Evolutionary conservation across 768 basidiomycete genomes (phyloP), one percentile per base, ranked within the genome.

Genomic region (Auricularia sp.): DNA sequence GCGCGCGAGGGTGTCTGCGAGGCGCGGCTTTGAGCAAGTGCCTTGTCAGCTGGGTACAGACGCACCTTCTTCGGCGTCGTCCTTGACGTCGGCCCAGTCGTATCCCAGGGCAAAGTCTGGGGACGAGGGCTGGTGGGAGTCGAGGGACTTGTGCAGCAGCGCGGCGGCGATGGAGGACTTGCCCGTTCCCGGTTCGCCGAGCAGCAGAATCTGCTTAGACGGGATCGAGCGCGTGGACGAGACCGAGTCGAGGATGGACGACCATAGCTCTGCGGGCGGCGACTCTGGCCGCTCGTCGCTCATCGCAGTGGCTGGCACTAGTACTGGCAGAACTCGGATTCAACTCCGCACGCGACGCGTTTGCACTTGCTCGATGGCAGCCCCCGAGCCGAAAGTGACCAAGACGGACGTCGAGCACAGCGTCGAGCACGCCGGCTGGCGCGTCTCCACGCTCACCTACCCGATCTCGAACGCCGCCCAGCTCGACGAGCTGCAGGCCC

Each of bases 31-130:
- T 18, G 12, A 12, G 36, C 39, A 16, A 35, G 21, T 21, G 1
- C 39, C 2, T 33, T 33, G 33, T 23, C 29, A 51, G 11, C 21
- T 43, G 44, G 23, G 34, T 34, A 16, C 8, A 29, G 75, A 29
- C 85, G 66, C 66, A 88, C 95, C 95, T 85, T 97, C 94, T 71
- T 97, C 95, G 3, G 86, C 93, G 34, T 97, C 95, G 70, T 98
- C 93, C 62, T 87, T 80, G 34, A 97, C 84, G 71, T 97, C 91
- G 3, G 91, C 82, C 82, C 92, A 96, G 69, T 95, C 90, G 72
- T 95, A 98, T 44, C 94, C 93, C 68, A 98, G 73, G 0, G 93
- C 91, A 75, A 95, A 88, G 69, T 94, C 91, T 7, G 78, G 77
- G 64, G 80, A 80, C 58, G 83, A 79, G 65, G 85, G 83, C 67